A percentile compares a stretch with the other conserved stretches of the same genome.
Conservation (phyloP, 768 basidiomycete genomes). For the Hypholoma fasciculare region DNA sequence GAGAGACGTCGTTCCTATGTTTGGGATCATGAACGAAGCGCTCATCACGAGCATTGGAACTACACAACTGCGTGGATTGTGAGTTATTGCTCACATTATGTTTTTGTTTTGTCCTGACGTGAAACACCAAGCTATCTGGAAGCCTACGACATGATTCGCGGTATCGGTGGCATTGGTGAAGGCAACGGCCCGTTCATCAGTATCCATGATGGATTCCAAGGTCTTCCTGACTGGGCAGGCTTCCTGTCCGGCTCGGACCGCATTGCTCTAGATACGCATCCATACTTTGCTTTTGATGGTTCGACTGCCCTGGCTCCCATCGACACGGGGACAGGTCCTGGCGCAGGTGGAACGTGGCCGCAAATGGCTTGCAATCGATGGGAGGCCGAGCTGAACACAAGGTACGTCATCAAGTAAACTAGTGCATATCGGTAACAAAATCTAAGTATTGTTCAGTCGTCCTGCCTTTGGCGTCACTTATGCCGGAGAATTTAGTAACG, state of each 20-base stretch:
- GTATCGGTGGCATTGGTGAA: slow-evolving; percentile 71
- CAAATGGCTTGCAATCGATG: slow-evolving; percentile 56
- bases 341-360: slow-evolving; percentile 48
- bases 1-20: slow-evolving; percentile 60
- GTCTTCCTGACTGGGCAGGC: slow-evolving; percentile 32
- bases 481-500: slow-evolving; percentile 80
- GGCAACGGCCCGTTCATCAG: slow-evolving; percentile 64
- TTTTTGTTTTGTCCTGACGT: slow-evolving; percentile 12
- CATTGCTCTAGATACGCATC: slow-evolving; percentile 39
- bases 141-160: slow-evolving; percentile 63
- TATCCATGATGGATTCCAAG: slow-evolving; percentile 47
- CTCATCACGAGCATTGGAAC: slow-evolving; percentile 55
- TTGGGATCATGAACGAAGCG: slow-evolving; percentile 69
- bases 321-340: slow-evolving; percentile 35
- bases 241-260: slow-evolving; percentile 41
- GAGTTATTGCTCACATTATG: slow-evolving; percentile 29
- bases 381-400: slow-evolving; percentile 57
- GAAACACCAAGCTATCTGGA: slow-evolving; percentile 48
- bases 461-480: slow-evolving; percentile 66
- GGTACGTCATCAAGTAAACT: slow-evolving; percentile 34
- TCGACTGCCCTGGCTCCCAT: slow-evolving; percentile 35
- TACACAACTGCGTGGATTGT: slow-evolving; percentile 61
- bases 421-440: background rate
- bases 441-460: slow-evolving; percentile 28
- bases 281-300: slow-evolving; percentile 49